Evolutionary conservation across 78 protist species (phyloP), one percentile per base, ranked within the genome.

Genomic region (Bodo saltans): DNA sequence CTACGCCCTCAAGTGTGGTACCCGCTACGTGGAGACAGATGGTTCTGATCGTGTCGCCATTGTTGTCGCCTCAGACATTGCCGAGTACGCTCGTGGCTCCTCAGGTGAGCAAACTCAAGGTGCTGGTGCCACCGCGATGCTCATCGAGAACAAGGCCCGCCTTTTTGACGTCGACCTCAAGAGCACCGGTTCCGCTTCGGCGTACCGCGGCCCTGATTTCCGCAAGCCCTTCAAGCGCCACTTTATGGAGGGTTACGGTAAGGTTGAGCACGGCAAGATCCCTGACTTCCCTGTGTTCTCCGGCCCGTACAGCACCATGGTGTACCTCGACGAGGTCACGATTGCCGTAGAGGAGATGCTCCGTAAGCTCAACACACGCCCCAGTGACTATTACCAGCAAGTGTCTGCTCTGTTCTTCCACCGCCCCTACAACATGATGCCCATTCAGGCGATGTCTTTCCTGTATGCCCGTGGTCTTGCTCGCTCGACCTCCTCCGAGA

Each of bases 361-460:
- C n/a, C 1, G 3, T 28, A 17, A n/a, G 32, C 47, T 79, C 17
- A 30, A 33, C 42, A 41, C 21, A 17, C 41, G 53, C 37, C 71
- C 72, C 28, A 1, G 39, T 3, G 34, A 34, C 3, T 79, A 32
- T 17, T 79, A n/a, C 70, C 41, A 79, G 33, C 23, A 25, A 17
- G 42, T 79, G 40, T 2, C 72, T 2, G 69, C 72, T 1, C n/a
- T 79, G 35, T 42, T 60, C 83, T 52, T 42, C 60, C 83, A 79
- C 68, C 83, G 83, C 28, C 83, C 83, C 30, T 79, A 79, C 83
- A 29, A 79, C n/a, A 42, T 53, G 72, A 79, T 79, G 83, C 83
- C 83, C 1, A 23, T 79, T 3, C 83, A 79, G 73, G 83, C 83
- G 37, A 52, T 79, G 35, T 21, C 72, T 2, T 17, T n/a, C 32